Percentiles rank a stretch among this genome's conserved stretches.
These are phyloP conservation scores for Mollisiaceae sp. DNA, from an alignment of 2,329 filamentous ascomycete genomes.

Conservation along the genomic window DNA sequence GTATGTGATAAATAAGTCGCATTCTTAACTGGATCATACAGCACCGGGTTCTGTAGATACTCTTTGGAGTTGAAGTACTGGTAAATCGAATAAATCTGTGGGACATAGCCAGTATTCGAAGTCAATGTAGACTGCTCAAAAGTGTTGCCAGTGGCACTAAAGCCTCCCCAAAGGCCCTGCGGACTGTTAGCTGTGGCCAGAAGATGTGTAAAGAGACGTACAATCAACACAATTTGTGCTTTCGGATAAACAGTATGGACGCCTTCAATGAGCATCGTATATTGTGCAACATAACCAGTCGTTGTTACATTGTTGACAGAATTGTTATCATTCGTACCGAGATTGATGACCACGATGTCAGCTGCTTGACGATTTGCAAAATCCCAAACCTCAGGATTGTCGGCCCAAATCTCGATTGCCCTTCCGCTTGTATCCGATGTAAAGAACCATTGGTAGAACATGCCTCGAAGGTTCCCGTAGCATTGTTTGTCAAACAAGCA, in stretches of 20 bases:
- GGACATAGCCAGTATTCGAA: slow-evolving; percentile 49
- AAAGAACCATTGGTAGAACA: slow-evolving; percentile 62
- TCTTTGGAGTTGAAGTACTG: slow-evolving; percentile 56
- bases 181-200: background rate
- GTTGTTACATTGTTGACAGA: slow-evolving; percentile 47
- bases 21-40: slow-evolving; percentile 49
- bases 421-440: slow-evolving; percentile 54
- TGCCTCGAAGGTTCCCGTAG: slow-evolving; percentile 56
- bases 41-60: slow-evolving; percentile 47
- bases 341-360: slow-evolving; percentile 53
- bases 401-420: slow-evolving; percentile 37
- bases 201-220: slow-evolving; percentile 49
- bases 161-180: slow-evolving; percentile 61
- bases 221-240: slow-evolving; percentile 51
- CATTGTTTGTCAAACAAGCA: slow-evolving; percentile 61
- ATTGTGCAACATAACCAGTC: slow-evolving; percentile 47
- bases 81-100: slow-evolving; percentile 57
- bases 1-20: slow-evolving; percentile 43
- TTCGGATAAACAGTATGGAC: slow-evolving; percentile 53
- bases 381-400: slow-evolving; percentile 52
- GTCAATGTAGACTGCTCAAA: slow-evolving; percentile 49
- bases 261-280: slow-evolving; percentile 52
- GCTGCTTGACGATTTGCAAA: slow-evolving; percentile 50
- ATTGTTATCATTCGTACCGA: slow-evolving; percentile 55
- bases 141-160: slow-evolving; percentile 54